These are phyloP conservation scores for Nicotiana knightiana DNA, from an alignment of 257 asterid species.

Conservation along the genomic window DNA sequence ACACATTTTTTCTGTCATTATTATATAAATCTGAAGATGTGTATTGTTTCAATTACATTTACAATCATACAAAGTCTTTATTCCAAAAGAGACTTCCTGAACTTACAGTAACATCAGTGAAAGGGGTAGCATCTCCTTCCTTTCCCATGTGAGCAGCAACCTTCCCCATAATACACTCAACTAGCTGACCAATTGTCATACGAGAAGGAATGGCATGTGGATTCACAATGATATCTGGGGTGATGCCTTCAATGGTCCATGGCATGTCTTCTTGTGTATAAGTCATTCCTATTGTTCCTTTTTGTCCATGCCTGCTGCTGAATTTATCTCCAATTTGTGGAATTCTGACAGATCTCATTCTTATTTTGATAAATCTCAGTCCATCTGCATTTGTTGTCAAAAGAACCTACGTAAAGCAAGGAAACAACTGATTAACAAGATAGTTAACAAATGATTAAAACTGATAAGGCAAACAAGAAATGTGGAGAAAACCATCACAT, in stretches of 20 bases:
- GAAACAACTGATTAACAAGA: slow-evolving; percentile 15
- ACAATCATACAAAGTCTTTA: neutral
- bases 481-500: neutral
- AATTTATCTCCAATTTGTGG: slow-evolving; percentile 66
- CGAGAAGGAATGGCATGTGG: slow-evolving; percentile 34
- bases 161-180: slow-evolving; percentile 27
- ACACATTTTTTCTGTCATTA: neutral
- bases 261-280: slow-evolving; percentile 31
- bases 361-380: slow-evolving; percentile 78
- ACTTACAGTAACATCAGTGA: slow-evolving; percentile 26
- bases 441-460: neutral
- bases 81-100: neutral
- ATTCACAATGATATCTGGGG: slow-evolving; percentile 26
- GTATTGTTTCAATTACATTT: neutral
- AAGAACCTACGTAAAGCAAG: slow-evolving; percentile 34
- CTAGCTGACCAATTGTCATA: slow-evolving; percentile 30
- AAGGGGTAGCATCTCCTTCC: slow-evolving; percentile 49
- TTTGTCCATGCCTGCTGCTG: slow-evolving; percentile 29
- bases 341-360: slow-evolving; percentile 86
- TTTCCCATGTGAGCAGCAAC: slow-evolving; percentile 30
- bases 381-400: slow-evolving; percentile 96
- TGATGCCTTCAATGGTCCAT: slow-evolving; percentile 23
- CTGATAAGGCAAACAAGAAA: slow-evolving; percentile 1
- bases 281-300: slow-evolving; percentile 26
- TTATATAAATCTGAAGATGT: neutral